Evolutionary conservation across 2,329 filamentous ascomycete genomes (phyloP), one percentile per base, ranked within the genome.

Genomic region (Pyrenochaeta sp.): DNA sequence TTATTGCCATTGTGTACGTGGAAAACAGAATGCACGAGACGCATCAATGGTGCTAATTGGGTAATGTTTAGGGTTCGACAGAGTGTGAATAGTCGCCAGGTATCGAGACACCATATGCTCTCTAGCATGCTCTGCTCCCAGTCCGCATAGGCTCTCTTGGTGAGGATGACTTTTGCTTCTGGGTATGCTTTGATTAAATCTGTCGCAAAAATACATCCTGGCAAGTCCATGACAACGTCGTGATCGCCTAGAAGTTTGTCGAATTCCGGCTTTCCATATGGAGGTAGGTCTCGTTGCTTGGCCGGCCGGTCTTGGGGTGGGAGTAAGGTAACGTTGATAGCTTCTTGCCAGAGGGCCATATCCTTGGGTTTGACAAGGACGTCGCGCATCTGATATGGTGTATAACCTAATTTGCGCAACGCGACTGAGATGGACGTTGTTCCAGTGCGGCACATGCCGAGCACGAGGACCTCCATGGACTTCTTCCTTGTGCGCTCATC

Each of bases 391-490:
- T 68, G 62, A 54, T 71, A 65, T 0, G 68, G 58, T 5, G 61
- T 70, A 59, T 71, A 74, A 36, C 68, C 70, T 3, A 73, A 80
- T 83, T 72, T 82, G 86, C 87, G 65, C 2, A 75, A 64, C 0
- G 71, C 72, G 34, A 47, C 42, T 27, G 54, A 50, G 15, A 74
- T 61, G 19, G 71, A 91, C 34, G 88, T 85, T 68, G 90, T 91
- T 70, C 89, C 89, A 8, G 89, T 92, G 62, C 89, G 84, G 54
- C 88, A 88, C 19, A 91, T 82, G 45, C 89, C 90, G 0, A 92
- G 83, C 46, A 88, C 85, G 34, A 92, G 85, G 46, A 92, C 86
- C 73, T 86, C 86, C 89, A 92, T 91, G 34, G 89, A 89, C 50
- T 90, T 88, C 32, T 81, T 85, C 54, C 90, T 87, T 58, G 82